Percentiles rank a stretch among this genome's conserved stretches.
Conservation (phyloP, 345 rosid genomes). For the Corchorus olitorius region DNA sequence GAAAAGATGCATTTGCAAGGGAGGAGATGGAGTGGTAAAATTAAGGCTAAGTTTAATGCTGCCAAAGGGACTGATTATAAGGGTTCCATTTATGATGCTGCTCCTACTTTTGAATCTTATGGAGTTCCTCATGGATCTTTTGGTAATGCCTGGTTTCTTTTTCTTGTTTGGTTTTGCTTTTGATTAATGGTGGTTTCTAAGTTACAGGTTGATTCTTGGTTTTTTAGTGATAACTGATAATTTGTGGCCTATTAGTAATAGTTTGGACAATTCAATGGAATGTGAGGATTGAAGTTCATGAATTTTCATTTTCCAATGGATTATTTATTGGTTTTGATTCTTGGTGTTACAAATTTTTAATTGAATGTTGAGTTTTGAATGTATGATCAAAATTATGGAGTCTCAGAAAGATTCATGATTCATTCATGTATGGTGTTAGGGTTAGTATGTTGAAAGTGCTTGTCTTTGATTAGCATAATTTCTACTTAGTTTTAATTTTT, state of each 20-base stretch:
- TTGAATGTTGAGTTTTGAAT: neutral
- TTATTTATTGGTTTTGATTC: neutral
- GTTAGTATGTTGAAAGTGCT: neutral
- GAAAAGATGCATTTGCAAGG: slow-evolving; percentile 76
- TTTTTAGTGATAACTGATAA: neutral
- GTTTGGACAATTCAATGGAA: neutral
- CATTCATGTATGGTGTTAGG: neutral
- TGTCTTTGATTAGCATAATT: neutral
- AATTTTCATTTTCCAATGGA: neutral
- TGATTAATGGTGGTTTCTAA: neutral
- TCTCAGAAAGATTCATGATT: slow-evolving; percentile 3
- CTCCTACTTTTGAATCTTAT: slow-evolving; percentile 69
- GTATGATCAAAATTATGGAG: neutral
- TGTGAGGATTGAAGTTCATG: neutral
- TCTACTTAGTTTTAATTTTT: neutral
- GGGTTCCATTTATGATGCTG: slow-evolving; percentile 83
- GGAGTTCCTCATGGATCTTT: slow-evolving; percentile 86
- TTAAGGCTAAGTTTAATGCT: slow-evolving; percentile 43
- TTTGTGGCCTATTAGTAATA: neutral
- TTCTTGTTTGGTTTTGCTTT: neutral
- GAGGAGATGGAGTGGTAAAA: slow-evolving; percentile 74
- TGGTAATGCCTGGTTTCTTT: slow-evolving; percentile 40
- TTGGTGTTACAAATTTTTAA: neutral
- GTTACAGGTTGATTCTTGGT: neutral
- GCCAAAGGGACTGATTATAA: slow-evolving; percentile 48